Evolutionary conservation across 768 basidiomycete species (phyloP).

Genomic region (Postia placenta): DNA sequence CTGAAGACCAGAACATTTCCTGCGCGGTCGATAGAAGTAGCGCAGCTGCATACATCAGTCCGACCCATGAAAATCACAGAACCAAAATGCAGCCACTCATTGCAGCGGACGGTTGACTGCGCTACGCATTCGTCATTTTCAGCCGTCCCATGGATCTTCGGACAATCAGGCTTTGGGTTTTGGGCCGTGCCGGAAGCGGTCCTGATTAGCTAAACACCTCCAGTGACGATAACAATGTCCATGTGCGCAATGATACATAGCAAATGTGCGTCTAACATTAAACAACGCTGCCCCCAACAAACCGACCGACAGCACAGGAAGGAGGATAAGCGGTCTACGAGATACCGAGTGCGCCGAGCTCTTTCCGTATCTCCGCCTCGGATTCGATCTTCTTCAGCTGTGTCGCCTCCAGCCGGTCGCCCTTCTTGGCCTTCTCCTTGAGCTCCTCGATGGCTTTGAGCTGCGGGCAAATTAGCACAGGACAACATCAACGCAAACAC

Average conservation of each 20-base stretch:
- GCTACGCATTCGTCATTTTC: no score
- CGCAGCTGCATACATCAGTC: no score
- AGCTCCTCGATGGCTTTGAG: constrained; percentile 98
- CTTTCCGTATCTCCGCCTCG: constrained; percentile 77
- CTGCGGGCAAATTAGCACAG: constrained; percentile 33
- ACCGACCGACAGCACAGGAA: not conserved
- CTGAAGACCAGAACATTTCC: no score
- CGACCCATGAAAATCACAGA: no score
- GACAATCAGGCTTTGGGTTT: no score
- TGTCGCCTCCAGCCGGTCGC: constrained; percentile 90
- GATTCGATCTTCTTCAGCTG: constrained; percentile 97
- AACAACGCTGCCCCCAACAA: not conserved
- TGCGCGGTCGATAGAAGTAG: no score
- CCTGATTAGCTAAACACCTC: no score
- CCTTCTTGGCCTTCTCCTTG: constrained; percentile 85
- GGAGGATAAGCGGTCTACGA: constrained; percentile 9
- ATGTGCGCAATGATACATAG: not conserved
- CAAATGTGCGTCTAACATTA: not conserved
- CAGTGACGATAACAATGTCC: not conserved
- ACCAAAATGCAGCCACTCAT: no score
- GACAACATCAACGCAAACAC: not conserved
- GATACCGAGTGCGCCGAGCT: constrained; percentile 44
- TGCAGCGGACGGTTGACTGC: no score
- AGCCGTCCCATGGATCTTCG: no score
- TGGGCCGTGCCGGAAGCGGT: no score